A percentile compares a stretch with the other conserved stretches of the same genome.
Evolutionary conservation across 352 stramenopile genomes (phyloP).

Genomic region (Phytophthora tentaculata): DNA sequence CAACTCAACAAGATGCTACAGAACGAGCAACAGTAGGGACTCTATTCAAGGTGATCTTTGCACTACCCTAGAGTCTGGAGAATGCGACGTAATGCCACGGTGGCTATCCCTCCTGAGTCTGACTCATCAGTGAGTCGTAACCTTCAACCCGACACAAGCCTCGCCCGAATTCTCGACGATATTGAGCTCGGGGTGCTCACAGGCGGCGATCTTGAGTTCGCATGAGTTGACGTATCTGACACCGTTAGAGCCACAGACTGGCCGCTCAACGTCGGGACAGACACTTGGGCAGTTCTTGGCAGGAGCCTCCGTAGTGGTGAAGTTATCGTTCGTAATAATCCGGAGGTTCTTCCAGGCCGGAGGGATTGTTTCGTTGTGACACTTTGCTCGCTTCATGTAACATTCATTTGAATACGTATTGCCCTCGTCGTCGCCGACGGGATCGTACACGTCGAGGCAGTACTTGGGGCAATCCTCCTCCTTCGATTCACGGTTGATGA

Average conservation of each 20-base stretch:
- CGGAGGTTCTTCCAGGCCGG: not conserved
- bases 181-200: conserved; percentile 1
- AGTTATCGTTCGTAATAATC: not conserved
- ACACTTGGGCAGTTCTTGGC: not conserved
- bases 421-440: conserved; percentile 2
- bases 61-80: not conserved
- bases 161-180: conserved; percentile 1
- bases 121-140: too few species aligned
- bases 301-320: not conserved
- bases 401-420: conserved; percentile 16
- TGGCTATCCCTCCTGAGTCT: not conserved
- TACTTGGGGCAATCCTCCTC: conserved; percentile 3
- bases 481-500: not conserved
- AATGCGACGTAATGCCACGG: too few species aligned
- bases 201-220: not conserved
- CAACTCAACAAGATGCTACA: conserved; percentile 62
- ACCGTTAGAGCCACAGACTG: not conserved
- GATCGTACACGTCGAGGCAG: conserved; percentile 4
- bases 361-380: not conserved
- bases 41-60: not conserved
- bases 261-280: not conserved
- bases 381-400: conserved; percentile 17
- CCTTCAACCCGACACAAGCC: not conserved
- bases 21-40: conserved; percentile 35
- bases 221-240: conserved; percentile 2